These are phyloP conservation scores for Calocybe indica DNA, from an alignment of 768 basidiomycete species.

Conservation along the genomic window DNA sequence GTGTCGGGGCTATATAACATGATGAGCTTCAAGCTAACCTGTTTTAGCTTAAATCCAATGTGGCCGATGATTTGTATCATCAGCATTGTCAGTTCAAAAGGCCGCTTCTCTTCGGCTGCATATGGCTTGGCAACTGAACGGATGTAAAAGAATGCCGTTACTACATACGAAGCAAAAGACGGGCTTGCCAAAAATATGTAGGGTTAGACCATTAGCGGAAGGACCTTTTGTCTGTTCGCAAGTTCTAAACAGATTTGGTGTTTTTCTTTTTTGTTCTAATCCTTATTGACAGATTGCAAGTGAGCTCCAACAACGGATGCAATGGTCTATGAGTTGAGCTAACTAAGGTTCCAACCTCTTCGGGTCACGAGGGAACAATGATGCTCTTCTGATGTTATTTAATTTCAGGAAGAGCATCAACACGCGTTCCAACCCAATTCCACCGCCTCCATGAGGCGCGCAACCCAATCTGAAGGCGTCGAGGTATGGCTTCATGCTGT, in stretches of 20 bases:
- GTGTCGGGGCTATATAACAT: too few relatives aligned
- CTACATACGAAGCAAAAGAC: conserved; percentile 8
- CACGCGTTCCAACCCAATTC: conserved; percentile 92
- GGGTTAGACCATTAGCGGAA: too few relatives aligned
- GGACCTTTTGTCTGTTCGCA: too few relatives aligned
- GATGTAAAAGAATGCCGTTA: too few relatives aligned
- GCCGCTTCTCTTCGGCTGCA: conserved; percentile 26
- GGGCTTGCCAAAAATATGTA: background rate
- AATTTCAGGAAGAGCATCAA: conserved; percentile 97
- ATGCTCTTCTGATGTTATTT: conserved; percentile 90
- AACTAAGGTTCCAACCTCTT: conserved; percentile 82
- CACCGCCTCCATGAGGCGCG: conserved; percentile 94
- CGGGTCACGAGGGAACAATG: conserved; percentile 95
- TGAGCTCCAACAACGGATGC: background rate
- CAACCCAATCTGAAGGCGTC: conserved; percentile 95
- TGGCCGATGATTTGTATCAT: conserved; percentile 24
- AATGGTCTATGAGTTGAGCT: background rate
- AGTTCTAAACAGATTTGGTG: too few relatives aligned
- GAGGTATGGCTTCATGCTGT: conserved; percentile 86
- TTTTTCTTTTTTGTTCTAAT: too few relatives aligned
- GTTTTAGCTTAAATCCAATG: conserved; percentile 18
- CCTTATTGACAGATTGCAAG: too few relatives aligned
- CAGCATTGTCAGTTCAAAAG: conserved; percentile 11
- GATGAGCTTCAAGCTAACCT: conserved; percentile 13
- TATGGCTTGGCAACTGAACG: conserved; percentile 15